Evolutionary conservation across 176 grass and related monocot genomes (phyloP).

Genomic region (Luzula sylvatica): DNA sequence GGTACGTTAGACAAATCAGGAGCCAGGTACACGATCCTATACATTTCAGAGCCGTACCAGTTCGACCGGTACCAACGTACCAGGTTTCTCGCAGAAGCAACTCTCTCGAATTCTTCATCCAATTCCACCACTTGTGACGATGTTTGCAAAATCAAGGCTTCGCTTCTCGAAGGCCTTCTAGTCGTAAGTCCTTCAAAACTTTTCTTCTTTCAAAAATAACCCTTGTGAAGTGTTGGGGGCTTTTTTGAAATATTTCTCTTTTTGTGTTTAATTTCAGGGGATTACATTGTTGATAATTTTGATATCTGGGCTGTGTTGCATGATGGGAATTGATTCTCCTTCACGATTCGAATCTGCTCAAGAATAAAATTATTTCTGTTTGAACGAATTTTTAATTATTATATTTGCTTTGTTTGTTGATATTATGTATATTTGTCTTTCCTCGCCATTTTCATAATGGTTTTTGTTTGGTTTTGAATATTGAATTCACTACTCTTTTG

Average conservation of each 20-base stretch:
- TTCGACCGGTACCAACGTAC: conserved; percentile 31
- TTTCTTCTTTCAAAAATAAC: too few species aligned
- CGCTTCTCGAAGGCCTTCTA: conserved; percentile 82
- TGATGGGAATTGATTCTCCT: conserved; percentile 90
- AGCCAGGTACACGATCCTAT: conserved; percentile 71
- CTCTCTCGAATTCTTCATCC: conserved; percentile 22
- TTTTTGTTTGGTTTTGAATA: conserved; percentile 19
- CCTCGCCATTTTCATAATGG: conserved; percentile 12
- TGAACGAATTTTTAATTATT: conserved; percentile 6
- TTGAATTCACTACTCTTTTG: conserved; percentile 1
- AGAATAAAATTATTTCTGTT: conserved; percentile 34
- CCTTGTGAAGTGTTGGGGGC: neutral
- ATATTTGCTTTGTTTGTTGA: conserved; percentile 20
- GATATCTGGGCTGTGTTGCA: conserved; percentile 90
- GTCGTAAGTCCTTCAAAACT: conserved; percentile 68
- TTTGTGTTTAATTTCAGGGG: conserved; percentile 37
- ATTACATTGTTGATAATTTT: conserved; percentile 89
- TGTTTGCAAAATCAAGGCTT: conserved; percentile 64
- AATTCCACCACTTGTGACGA: conserved; percentile 50
- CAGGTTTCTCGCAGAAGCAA: conserved; percentile 70
- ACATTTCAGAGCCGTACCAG: conserved; percentile 55
- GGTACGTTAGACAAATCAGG: conserved; percentile 32
- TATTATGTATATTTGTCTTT: conserved; percentile 21
- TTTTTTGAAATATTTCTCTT: too few species aligned
- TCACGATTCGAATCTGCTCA: conserved; percentile 70